Conservation (phyloP, 176 grass and related monocot genomes). For the Phoenix dactylifera region DNA sequence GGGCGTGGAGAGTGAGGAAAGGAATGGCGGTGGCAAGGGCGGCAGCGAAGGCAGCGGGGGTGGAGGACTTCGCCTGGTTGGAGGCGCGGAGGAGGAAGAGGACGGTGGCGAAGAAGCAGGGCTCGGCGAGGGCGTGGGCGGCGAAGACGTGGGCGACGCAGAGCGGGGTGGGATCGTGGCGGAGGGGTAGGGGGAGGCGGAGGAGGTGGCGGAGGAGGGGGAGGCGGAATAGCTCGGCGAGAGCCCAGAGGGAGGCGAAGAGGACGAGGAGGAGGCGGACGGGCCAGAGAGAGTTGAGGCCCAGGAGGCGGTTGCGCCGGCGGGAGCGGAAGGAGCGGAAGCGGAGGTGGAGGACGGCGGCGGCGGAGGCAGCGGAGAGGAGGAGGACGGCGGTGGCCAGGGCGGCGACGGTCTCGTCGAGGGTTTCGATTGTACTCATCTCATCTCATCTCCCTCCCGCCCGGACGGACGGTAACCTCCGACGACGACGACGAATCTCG, state of each 20-base stretch:
- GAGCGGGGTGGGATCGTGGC: constrained; percentile 22
- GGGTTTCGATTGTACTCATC: too few species aligned
- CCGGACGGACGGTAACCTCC: too few species aligned
- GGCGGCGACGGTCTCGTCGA: background rate
- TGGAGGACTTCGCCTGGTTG: background rate
- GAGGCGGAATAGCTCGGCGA: constrained; percentile 18
- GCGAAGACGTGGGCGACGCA: constrained; percentile 24
- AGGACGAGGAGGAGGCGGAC: constrained; percentile 24
- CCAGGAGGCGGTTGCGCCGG: constrained; percentile 14
- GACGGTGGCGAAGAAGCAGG: constrained; percentile 19
- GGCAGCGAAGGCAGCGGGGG: background rate
- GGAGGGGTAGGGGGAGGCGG: constrained; percentile 1
- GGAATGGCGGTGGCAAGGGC: constrained; percentile 28
- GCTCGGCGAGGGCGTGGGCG: constrained; percentile 34
- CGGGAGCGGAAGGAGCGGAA: constrained; percentile 18
- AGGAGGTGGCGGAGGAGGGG: constrained; percentile 11
- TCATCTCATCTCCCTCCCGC: too few species aligned
- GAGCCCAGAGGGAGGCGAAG: constrained; percentile 24
- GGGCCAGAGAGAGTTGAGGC: constrained; percentile 17
- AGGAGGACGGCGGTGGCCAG: constrained; percentile 7
- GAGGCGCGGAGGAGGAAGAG: constrained; percentile 33
- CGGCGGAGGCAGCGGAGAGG: constrained; percentile 13
- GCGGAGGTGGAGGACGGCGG: constrained; percentile 15
- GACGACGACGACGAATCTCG: too few species aligned
- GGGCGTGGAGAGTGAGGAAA: constrained; percentile 17